Percentiles rank a stretch among this genome's conserved stretches.
phyloP scores from a whole-genome alignment of 768 basidiomycete genomes.

The Boletus edulis region DNA sequence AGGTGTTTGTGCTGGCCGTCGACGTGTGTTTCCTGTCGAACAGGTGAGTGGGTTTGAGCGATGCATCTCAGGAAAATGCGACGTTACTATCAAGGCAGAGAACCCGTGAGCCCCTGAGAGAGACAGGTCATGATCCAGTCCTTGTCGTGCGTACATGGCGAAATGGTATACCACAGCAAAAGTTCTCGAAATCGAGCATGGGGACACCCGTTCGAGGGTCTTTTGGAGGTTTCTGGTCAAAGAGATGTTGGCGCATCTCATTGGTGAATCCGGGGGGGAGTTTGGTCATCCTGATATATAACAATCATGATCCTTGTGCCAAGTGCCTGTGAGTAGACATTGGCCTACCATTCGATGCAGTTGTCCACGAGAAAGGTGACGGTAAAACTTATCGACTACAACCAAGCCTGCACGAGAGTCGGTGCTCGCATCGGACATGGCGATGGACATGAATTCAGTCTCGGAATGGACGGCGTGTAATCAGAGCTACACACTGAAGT shows the following conservation, averaged over 20 bases:
- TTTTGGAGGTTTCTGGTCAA: constrained; percentile 41
- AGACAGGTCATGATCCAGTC: constrained; percentile 1
- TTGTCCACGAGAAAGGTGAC: constrained; percentile 78
- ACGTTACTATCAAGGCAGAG: constrained; percentile 69
- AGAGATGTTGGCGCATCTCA: constrained; percentile 65
- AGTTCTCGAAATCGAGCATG: constrained; percentile 68
- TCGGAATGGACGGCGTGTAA: neutral
- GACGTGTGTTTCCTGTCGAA: constrained; percentile 53
- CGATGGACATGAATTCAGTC: neutral
- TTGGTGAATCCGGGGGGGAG: constrained; percentile 76
- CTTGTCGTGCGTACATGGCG: neutral
- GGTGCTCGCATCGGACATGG: constrained; percentile 10
- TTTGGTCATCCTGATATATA: constrained; percentile 62
- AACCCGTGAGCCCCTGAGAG: constrained; percentile 76
- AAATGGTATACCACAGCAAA: constrained; percentile 55
- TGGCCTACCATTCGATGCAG: constrained; percentile 72
- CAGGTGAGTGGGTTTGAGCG: neutral
- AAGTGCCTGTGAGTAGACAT: neutral
- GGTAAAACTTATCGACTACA: constrained; percentile 36
- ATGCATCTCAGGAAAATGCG: neutral
- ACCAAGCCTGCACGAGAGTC: constrained; percentile 20
- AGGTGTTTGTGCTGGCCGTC: constrained; percentile 43
- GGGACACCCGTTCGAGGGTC: constrained; percentile 54
- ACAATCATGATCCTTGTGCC: neutral
- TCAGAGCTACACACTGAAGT: neutral